A percentile compares a stretch with the other conserved stretches of the same genome.
phyloP scores from a whole-genome alignment of 805 yeast species.

The Starmerella vaccinii region DNA sequence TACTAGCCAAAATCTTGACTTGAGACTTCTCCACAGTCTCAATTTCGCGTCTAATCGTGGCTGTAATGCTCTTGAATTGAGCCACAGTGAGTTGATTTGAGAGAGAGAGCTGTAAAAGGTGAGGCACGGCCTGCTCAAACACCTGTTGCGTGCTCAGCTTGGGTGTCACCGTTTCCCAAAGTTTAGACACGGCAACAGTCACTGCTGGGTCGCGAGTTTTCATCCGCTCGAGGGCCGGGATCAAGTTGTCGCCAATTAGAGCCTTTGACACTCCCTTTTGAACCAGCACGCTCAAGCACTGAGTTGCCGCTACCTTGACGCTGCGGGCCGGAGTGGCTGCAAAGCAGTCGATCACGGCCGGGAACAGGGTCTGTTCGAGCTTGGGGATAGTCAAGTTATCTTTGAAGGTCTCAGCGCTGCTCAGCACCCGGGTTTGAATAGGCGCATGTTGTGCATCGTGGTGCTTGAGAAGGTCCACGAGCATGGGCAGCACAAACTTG shows the following conservation, averaged over 20 bases:
- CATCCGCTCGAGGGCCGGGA: slow-evolving; percentile 68
- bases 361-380: slow-evolving; percentile 66
- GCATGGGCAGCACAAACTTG: slow-evolving; percentile 38
- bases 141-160: slow-evolving; percentile 41
- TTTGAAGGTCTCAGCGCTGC: slow-evolving; percentile 35
- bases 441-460: slow-evolving; percentile 27
- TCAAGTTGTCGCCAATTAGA: slow-evolving; percentile 60
- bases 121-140: slow-evolving; percentile 48
- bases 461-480: slow-evolving; percentile 31
- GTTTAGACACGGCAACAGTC: slow-evolving; percentile 39
- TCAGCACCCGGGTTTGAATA: slow-evolving; percentile 46
- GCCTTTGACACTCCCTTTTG: slow-evolving; percentile 46
- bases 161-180: slow-evolving; percentile 32
- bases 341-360: slow-evolving; percentile 60
- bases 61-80: slow-evolving; percentile 37
- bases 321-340: slow-evolving; percentile 74
- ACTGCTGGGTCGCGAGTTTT: slow-evolving; percentile 67
- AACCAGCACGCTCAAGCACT: slow-evolving; percentile 16
- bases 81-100: slow-evolving; percentile 36
- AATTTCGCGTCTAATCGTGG: slow-evolving; percentile 36
- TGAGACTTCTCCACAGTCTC: slow-evolving; percentile 39
- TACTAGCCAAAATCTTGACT: slow-evolving; percentile 16
- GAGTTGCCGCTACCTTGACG: slow-evolving; percentile 45
- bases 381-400: slow-evolving; percentile 53
- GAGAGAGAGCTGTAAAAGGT: slow-evolving; percentile 42